phyloP scores from a whole-genome alignment of 345 rosid genomes.

The Capsella bursapastoris region DNA sequence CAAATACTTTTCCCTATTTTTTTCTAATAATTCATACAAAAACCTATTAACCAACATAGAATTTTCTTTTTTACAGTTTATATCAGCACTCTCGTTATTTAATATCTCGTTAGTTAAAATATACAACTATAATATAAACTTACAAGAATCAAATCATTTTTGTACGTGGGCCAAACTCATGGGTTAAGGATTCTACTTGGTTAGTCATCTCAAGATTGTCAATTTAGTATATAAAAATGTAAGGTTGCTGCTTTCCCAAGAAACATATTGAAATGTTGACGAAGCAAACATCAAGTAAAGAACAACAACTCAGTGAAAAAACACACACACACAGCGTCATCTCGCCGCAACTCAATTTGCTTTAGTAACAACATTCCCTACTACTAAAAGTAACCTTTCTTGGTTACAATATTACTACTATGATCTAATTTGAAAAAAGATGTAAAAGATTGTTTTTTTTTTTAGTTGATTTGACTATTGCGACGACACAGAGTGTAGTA shows the following conservation, averaged over 20 bases:
- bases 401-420: constrained; percentile 24
- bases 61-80: background rate
- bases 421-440: constrained; percentile 17
- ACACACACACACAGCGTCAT: constrained; percentile 52
- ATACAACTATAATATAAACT: constrained; percentile 22
- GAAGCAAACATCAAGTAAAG: constrained; percentile 22
- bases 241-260: constrained; percentile 39
- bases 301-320: constrained; percentile 22
- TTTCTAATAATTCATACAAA: too few relatives aligned
- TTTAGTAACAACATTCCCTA: constrained; percentile 44
- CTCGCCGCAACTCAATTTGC: constrained; percentile 59
- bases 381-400: constrained; percentile 22
- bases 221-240: constrained; percentile 25
- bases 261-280: constrained; percentile 33
- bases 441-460: background rate
- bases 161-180: constrained; percentile 38
- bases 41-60: background rate
- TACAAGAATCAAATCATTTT: constrained; percentile 38
- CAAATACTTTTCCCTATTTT: too few relatives aligned
- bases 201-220: constrained; percentile 37
- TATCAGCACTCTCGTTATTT: constrained; percentile 1
- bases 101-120: background rate
- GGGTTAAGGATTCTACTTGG: constrained; percentile 37
- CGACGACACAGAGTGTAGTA: background rate
- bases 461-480: constrained; percentile 11